Evolutionary conservation across 83 land plant species (phyloP), one percentile per base, ranked within the genome.

Genomic region (Diphasiastrum complanatum): DNA sequence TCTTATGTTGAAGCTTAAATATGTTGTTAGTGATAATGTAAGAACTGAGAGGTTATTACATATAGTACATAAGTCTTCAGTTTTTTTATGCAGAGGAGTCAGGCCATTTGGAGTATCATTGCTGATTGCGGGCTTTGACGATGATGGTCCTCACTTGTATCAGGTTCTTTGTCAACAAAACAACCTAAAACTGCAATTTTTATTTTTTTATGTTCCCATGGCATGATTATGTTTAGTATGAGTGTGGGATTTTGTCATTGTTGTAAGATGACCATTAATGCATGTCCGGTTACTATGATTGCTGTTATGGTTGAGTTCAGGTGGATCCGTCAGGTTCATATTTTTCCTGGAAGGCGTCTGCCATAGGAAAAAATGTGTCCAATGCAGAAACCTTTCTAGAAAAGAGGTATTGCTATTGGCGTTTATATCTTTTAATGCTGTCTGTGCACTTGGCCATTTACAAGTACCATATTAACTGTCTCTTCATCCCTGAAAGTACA

Each of bases 301-400:
- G 33, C 11, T 60, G 14, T 64, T 54, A 4, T 24, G 65, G 1
- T 26, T 20, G 29, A 68, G 6, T 50, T n/a, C 64, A 95, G 99
- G 99, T 95, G 74, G 99, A 95, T 73, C 99, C 99, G 5, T 95
- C 99, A 34, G 99, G 99, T 38, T 95, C 99, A 45, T 95, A 95
- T 69, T 95, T 95, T 66, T 95, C 99, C 14, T 95, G 97, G 99
- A 95, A 95, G 75, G 99, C 99, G 46, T 95, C 99, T 30, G 99
- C 97, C 20, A 95, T 95, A 77, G 99, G 99, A 47, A 95, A 95
- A 67, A 95, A 95, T 75, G 95, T 85, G 6, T 90, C 99, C 3
- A 95, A 95, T 81, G 99, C 97, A 28, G 90, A 95, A 74, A 90
- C 89, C 61, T 90, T 95, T 76, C 85, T 95, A 29, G 99, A 95